phyloP scores from a whole-genome alignment of 2,329 filamentous ascomycete species.

The Xylaria multiplex region DNA sequence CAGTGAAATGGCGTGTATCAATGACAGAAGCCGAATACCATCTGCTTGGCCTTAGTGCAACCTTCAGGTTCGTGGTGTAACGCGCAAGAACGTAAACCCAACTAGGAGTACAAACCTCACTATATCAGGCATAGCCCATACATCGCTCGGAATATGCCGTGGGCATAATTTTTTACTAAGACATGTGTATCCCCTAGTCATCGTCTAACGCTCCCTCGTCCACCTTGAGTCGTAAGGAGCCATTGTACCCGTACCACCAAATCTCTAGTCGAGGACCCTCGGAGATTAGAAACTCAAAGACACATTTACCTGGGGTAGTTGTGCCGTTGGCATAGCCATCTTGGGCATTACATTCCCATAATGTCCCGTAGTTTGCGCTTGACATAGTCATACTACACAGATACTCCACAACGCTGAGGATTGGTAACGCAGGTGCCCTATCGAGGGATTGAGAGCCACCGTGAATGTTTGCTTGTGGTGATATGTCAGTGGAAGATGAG shows the following conservation, averaged over 20 bases:
- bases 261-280: not conserved
- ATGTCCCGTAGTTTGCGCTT: not conserved
- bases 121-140: not conserved
- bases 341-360: not conserved
- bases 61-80: not conserved
- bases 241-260: not conserved
- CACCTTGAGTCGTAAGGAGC: not conserved
- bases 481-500: not conserved
- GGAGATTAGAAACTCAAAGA: not conserved
- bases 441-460: not conserved
- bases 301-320: no score
- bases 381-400: not conserved
- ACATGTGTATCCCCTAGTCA: not conserved
- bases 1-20: not conserved
- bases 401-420: not conserved
- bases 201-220: not conserved
- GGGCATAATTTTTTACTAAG: no score
- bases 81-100: not conserved
- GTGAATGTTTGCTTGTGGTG: not conserved
- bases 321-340: not conserved
- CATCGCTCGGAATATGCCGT: not conserved
- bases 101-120: not conserved
- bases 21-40: not conserved
- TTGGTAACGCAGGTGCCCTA: not conserved
- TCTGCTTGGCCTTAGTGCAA: not conserved